Evolutionary conservation across 2,329 filamentous ascomycete genomes (phyloP).

Genomic region (Cytospora piceicola): DNA sequence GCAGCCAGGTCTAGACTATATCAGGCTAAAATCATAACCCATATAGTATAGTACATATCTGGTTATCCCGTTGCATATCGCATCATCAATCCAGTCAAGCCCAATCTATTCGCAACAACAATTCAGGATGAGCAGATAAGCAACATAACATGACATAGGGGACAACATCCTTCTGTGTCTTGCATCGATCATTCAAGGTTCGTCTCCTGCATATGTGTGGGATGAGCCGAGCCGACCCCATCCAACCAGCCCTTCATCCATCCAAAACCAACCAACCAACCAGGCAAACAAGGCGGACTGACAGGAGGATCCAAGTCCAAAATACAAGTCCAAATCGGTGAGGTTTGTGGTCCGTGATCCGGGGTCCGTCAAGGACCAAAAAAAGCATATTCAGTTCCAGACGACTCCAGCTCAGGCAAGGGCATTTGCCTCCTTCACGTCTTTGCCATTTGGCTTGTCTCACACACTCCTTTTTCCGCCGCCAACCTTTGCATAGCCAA

Average conservation of each 20-base stretch:
- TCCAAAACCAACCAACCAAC: background rate
- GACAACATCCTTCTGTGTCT: background rate
- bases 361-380: conserved; percentile 12
- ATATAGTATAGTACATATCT: too few species aligned
- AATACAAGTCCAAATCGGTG: background rate
- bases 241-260: too few species aligned
- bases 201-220: background rate
- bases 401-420: conserved; percentile 15
- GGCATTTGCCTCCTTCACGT: conserved; percentile 11
- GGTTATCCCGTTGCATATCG: too few species aligned
- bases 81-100: background rate
- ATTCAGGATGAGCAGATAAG: background rate
- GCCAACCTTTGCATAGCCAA: conserved; percentile 7
- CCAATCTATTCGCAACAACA: background rate
- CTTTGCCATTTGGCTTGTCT: conserved; percentile 9
- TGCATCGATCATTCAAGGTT: background rate
- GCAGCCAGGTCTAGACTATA: conserved; percentile 1
- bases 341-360: background rate
- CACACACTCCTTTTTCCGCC: conserved; percentile 24
- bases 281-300: background rate
- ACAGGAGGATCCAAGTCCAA: too few species aligned
- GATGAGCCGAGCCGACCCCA: background rate
- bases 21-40: conserved; percentile 7
- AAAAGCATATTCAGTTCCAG: conserved; percentile 23
- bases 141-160: too few species aligned